Conservation (phyloP, 495 filamentous ascomycete species). For the Annulohypoxylon nitens region DNA sequence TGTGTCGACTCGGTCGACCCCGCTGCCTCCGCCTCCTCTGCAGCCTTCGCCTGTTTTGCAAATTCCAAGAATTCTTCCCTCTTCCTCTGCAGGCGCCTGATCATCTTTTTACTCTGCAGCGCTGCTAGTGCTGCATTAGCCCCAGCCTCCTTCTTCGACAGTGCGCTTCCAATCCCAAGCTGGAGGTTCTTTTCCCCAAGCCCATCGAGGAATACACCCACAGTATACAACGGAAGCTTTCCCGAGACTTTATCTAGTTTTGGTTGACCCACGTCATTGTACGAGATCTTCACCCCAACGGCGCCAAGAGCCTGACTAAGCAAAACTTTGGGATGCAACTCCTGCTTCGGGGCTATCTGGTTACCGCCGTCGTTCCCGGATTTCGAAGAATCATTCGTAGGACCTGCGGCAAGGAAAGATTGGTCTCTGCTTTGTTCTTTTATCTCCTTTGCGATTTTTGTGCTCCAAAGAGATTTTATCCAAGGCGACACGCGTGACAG, state of each 20-base stretch:
- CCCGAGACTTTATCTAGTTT: conserved; percentile 68
- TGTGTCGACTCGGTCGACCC: conserved; percentile 21
- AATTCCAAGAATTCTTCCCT: conserved; percentile 58
- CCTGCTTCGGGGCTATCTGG: conserved; percentile 32
- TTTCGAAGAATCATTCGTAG: conserved; percentile 30
- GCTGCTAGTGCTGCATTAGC: conserved; percentile 76
- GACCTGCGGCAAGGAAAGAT: background rate
- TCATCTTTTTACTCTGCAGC: conserved; percentile 69
- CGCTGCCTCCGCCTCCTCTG: too few species aligned
- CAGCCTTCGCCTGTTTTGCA: background rate
- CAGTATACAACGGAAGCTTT: conserved; percentile 69
- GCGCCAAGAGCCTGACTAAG: conserved; percentile 69
- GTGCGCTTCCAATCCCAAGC: conserved; percentile 76
- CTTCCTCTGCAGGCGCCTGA: conserved; percentile 66
- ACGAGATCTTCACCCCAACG: conserved; percentile 74
- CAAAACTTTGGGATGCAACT: conserved; percentile 60
- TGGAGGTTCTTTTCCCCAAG: conserved; percentile 75
- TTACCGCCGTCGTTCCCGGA: conserved; percentile 7
- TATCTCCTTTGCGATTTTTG: conserved; percentile 59
- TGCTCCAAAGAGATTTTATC: conserved; percentile 77
- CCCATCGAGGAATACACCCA: conserved; percentile 80
- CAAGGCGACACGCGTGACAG: conserved; percentile 71
- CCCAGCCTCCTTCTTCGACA: conserved; percentile 80
- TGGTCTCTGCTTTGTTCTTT: conserved; percentile 47
- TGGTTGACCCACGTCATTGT: conserved; percentile 68